Conservation (phyloP, 2,329 filamentous ascomycete species). For the Cladophialophora bantiana region DNA sequence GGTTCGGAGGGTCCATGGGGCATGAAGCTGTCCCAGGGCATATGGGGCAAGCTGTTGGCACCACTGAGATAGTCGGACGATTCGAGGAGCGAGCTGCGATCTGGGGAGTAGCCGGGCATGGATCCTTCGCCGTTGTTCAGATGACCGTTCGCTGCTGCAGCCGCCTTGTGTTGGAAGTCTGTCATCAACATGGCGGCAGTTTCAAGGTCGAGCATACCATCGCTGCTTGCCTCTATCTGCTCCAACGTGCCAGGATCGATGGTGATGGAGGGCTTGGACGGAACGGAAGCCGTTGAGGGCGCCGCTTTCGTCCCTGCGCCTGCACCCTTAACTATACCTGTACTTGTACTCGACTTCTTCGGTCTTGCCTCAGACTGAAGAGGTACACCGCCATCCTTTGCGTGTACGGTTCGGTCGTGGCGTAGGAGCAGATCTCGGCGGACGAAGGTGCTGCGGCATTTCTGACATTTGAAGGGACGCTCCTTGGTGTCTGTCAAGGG, state of each 20-base stretch:
- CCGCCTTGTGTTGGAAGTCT: conserved; percentile 95
- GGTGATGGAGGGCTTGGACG: conserved; percentile 78
- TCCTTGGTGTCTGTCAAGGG: conserved; percentile 85
- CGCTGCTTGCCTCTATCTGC: conserved; percentile 89
- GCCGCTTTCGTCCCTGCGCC: conserved; percentile 70
- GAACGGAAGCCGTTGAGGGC: conserved; percentile 50
- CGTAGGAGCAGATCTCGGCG: conserved; percentile 93
- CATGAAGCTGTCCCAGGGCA: conserved; percentile 91
- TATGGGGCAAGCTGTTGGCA: conserved; percentile 81
- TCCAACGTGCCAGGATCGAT: conserved; percentile 87
- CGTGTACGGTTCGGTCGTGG: conserved; percentile 97
- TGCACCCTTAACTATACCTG: conserved; percentile 24
- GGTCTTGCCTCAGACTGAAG: conserved; percentile 44
- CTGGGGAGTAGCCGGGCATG: conserved; percentile 74
- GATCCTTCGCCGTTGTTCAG: conserved; percentile 55
- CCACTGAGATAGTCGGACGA: conserved; percentile 77
- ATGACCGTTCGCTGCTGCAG: conserved; percentile 65
- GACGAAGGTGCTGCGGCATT: conserved; percentile 98
- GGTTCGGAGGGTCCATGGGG: conserved; percentile 72
- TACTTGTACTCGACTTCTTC: conserved; percentile 50
- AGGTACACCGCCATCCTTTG: conserved; percentile 80
- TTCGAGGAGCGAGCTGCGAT: conserved; percentile 75
- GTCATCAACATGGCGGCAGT: conserved; percentile 98
- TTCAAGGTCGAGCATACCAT: conserved; percentile 93
- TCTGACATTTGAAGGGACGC: conserved; percentile 97